Conservation (phyloP, 2,329 filamentous ascomycete species). For the Chalara sp. region DNA sequence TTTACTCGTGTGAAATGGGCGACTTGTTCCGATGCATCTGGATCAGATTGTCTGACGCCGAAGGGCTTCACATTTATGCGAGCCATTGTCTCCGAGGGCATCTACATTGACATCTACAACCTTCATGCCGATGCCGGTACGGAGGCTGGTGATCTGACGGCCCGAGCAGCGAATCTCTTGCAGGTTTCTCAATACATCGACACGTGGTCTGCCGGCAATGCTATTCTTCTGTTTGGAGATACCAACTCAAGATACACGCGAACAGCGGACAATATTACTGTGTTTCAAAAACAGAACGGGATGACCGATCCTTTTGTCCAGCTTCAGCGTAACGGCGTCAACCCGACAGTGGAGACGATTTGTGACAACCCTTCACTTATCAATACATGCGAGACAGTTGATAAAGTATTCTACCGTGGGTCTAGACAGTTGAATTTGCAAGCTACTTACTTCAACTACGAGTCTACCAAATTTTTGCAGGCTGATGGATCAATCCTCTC, state of each 20-base stretch:
- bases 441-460: too few species aligned
- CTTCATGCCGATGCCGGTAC: slow-evolving; percentile 60
- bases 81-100: slow-evolving; percentile 40
- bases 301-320: too few species aligned
- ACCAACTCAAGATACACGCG: slow-evolving; percentile 60
- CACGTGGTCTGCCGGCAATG: slow-evolving; percentile 48
- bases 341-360: too few species aligned
- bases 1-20: slow-evolving; percentile 53
- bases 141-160: slow-evolving; percentile 42
- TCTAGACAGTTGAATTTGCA: too few species aligned
- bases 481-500: too few species aligned
- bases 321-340: too few species aligned
- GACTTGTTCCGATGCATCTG: slow-evolving; percentile 47
- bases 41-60: slow-evolving; percentile 56
- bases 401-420: too few species aligned
- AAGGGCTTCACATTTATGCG: slow-evolving; percentile 67
- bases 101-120: slow-evolving; percentile 60
- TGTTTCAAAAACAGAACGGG: neutral
- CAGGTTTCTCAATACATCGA: slow-evolving; percentile 54
- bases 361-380: too few species aligned
- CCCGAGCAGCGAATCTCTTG: slow-evolving; percentile 51
- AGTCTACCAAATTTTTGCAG: too few species aligned
- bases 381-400: too few species aligned
- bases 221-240: slow-evolving; percentile 59
- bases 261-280: slow-evolving; percentile 41